Base-by-base conservation (phyloP, 1,139 yeast genomes). In the Hansenula lynferdii region DNA sequence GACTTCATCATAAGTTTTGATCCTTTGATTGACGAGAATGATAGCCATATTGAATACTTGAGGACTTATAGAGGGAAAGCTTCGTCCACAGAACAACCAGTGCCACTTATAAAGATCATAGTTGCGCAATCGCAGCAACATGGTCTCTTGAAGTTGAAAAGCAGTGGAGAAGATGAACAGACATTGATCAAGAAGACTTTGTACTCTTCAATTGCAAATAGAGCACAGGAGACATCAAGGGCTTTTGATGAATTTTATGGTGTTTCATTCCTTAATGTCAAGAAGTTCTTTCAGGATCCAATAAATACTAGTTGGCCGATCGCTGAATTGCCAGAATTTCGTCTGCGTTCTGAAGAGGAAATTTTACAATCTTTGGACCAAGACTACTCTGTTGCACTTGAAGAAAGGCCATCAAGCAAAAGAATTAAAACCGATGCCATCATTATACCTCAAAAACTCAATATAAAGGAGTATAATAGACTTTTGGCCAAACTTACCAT, bases 1-100 rank as follows among this genome's bases (percentile, higher is more conserved):
- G 67, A 73, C 42, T 45, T 75, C 39, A 70, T 81, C 17, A 62
- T 81, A 28, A 74, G 85, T n/a, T 74, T 82, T 50, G 89, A 81
- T 56, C 63, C 72, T 1, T 54, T 65, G 21, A 46, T 81, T 30
- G 75, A 76, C 44, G 66, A 66, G 17, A 49, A 61, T 16, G 60
- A 67, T 37, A 54, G 54, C 6, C 56, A 57, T 17, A 41, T 62
- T 20, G 45, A 43, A 11, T 46, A 47, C 33, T 44, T 53, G 29
- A 50, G 59, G 31, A 43, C 23, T 4, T 27, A 27, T 15, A 30
- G 38, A 28, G 33, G 34, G 16, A 16, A 31, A 20, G 6, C 26
- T 20, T 16, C 25, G 19, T 40, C 40, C 28, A 42, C 39, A 1
- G 32, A 40, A 12, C 47, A 45, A 14, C 36, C 45, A 25, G 55